Conservation (phyloP, 495 filamentous ascomycete genomes). For the Amorphotheca resinae region DNA sequence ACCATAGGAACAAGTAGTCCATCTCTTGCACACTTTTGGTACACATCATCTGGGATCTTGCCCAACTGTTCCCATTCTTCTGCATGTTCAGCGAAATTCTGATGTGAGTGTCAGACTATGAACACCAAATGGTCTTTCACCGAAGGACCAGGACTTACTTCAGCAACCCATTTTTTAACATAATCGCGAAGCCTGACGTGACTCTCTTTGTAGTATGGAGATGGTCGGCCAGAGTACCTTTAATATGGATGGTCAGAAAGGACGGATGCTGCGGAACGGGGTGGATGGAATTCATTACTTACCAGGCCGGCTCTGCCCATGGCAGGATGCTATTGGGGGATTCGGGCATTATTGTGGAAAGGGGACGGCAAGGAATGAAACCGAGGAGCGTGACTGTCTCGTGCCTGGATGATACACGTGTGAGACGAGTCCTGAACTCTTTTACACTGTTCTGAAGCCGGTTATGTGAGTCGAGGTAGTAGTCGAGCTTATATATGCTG, state of each 20-base stretch:
- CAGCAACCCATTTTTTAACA: constrained; percentile 9
- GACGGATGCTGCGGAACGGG: neutral
- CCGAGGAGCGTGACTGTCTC: neutral
- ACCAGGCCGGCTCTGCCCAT: constrained; percentile 15
- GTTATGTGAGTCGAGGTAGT: neutral
- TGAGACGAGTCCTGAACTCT: neutral
- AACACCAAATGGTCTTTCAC: neutral
- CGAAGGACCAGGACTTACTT: constrained; percentile 1
- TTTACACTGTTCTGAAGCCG: neutral
- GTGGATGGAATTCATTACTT: neutral
- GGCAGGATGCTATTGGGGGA: constrained; percentile 7
- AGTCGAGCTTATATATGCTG: neutral
- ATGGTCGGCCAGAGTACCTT: constrained; percentile 13
- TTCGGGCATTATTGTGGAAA: constrained; percentile 1
- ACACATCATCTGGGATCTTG: constrained; percentile 9
- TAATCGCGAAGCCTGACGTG: constrained; percentile 10
- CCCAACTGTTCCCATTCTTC: constrained; percentile 12
- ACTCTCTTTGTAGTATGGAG: constrained; percentile 12
- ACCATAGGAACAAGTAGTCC: constrained; percentile 10
- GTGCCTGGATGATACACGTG: neutral
- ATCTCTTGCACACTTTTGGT: constrained; percentile 6
- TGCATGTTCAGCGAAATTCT: constrained; percentile 8
- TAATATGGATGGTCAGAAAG: neutral
- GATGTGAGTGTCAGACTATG: neutral
- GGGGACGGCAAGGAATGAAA: neutral